A percentile compares a stretch with the other conserved stretches of the same genome.
Conservation (phyloP, 176 grass and related monocot species). For the Olyra latifolia region DNA sequence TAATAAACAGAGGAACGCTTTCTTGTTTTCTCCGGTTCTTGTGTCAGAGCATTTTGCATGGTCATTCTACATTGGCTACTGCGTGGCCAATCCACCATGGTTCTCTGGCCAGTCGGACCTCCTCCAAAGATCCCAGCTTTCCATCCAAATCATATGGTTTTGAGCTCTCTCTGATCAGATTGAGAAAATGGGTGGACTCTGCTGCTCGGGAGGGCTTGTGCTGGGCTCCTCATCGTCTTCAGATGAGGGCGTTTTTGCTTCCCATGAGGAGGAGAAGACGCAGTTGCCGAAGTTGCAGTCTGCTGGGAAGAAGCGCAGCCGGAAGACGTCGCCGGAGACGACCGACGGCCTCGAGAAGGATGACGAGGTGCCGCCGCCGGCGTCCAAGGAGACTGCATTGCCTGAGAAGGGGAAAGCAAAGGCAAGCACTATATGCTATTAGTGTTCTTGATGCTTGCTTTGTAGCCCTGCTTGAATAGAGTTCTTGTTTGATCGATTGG, state of each 20-base stretch:
- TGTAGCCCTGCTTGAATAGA: neutral
- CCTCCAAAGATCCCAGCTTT: conserved; percentile 3
- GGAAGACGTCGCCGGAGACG: conserved; percentile 19
- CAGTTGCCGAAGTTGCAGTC: neutral
- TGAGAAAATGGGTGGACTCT: conserved; percentile 22
- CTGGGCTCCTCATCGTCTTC: neutral
- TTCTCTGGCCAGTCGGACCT: neutral
- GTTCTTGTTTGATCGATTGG: conserved; percentile 8
- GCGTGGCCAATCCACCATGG: neutral
- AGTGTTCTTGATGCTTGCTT: conserved; percentile 16
- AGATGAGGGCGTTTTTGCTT: conserved; percentile 12
- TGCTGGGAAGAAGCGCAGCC: conserved; percentile 1
- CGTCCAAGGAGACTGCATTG: conserved; percentile 1
- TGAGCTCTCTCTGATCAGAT: conserved; percentile 28
- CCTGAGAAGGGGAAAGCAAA: conserved; percentile 25
- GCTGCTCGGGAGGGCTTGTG: neutral
- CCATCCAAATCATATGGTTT: neutral
- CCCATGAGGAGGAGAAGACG: neutral
- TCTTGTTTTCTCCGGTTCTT: neutral
- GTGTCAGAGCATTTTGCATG: neutral
- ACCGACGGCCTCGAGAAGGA: neutral
- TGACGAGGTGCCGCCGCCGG: neutral
- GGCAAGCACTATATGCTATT: neutral
- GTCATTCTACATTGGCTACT: neutral
- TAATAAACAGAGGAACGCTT: neutral